Conservation (phyloP, 2,329 filamentous ascomycete genomes). For the Pseudopithomyces chartarum region DNA sequence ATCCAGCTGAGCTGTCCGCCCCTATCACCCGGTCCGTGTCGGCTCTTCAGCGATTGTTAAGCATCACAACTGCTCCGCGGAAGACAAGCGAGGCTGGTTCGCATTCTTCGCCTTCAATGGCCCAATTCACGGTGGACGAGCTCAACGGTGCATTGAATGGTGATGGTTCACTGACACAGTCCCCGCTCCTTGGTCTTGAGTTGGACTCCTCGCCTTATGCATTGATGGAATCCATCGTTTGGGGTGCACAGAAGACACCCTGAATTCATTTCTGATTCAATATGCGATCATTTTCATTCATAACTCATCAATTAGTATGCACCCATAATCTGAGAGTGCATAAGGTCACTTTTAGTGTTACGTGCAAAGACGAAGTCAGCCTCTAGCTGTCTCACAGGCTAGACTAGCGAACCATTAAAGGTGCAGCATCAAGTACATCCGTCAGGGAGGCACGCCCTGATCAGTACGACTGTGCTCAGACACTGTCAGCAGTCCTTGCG, state of each 20-base stretch:
- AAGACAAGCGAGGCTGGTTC: constrained; percentile 36
- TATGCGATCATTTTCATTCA: neutral
- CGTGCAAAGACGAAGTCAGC: too few relatives aligned
- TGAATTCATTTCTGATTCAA: constrained; percentile 13
- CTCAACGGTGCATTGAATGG: constrained; percentile 43
- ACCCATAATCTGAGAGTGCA: too few relatives aligned
- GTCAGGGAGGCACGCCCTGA: too few relatives aligned
- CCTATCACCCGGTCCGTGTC: constrained; percentile 54
- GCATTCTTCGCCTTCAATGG: constrained; percentile 36
- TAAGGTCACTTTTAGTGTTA: too few relatives aligned
- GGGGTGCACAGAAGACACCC: constrained; percentile 44
- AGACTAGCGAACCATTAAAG: too few relatives aligned
- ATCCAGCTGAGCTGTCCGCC: constrained; percentile 53
- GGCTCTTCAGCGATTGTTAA: constrained; percentile 51
- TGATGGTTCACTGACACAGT: constrained; percentile 38
- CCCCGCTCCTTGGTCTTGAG: constrained; percentile 43
- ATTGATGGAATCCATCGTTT: constrained; percentile 55
- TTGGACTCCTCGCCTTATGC: constrained; percentile 54
- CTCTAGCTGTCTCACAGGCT: too few relatives aligned
- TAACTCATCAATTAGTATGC: too few relatives aligned
- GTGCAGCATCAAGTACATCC: too few relatives aligned
- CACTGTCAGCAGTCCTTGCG: too few relatives aligned
- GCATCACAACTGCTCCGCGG: constrained; percentile 29
- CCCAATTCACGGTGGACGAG: constrained; percentile 43
- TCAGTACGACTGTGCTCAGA: too few relatives aligned